These are phyloP conservation scores for Arabidopsis arenosa DNA, from an alignment of 345 rosid genomes.

Conservation along the genomic window DNA sequence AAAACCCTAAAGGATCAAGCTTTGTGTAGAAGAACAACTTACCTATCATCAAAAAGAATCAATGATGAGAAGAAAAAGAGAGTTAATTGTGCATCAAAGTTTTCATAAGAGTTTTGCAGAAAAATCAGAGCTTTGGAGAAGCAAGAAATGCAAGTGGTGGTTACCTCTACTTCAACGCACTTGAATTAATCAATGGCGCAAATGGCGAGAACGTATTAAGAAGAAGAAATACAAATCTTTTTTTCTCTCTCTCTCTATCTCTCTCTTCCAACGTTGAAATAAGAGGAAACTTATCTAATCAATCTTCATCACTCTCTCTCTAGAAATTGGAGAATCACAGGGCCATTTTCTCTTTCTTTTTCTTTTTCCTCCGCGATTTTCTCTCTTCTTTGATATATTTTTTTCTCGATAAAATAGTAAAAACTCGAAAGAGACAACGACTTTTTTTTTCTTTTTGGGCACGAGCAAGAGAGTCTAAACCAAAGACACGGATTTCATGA, in stretches of 20 bases:
- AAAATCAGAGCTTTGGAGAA: conserved; percentile 16
- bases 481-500: conserved; percentile 42
- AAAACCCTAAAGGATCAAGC: conserved; percentile 21
- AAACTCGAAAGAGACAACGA: conserved; percentile 21
- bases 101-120: not conserved
- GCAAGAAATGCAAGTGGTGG: conserved; percentile 24
- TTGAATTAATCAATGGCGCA: conserved; percentile 48
- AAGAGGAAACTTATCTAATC: not conserved
- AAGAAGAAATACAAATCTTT: conserved; percentile 40
- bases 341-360: not conserved
- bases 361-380: conserved; percentile 17
- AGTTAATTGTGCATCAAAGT: not conserved
- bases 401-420: conserved; percentile 33
- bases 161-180: conserved; percentile 37
- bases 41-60: not conserved
- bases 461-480: conserved; percentile 18
- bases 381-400: conserved; percentile 12
- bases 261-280: conserved; percentile 36
- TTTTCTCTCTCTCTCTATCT: conserved; percentile 44
- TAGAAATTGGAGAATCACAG: conserved; percentile 37
- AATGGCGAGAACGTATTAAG: conserved; percentile 36
- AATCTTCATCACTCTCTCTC: not conserved
- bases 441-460: conserved; percentile 6
- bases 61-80: not conserved
- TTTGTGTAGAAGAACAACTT: not conserved